Evolutionary conservation across 2,329 filamentous ascomycete species (phyloP).

Genomic region (Coniella vitis): DNA sequence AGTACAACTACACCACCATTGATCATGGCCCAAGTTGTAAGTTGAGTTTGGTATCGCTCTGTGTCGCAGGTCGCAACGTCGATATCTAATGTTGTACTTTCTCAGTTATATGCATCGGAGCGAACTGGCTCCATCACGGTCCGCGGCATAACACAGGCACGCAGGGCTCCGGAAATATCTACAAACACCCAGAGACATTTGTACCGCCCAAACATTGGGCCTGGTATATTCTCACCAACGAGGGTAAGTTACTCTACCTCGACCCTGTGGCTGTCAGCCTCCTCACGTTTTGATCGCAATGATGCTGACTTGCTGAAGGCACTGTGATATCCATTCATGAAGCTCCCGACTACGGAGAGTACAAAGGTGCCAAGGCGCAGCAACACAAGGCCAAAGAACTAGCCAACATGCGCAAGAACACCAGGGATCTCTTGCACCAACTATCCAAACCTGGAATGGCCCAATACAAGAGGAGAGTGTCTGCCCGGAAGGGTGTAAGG

Average conservation of each 20-base stretch:
- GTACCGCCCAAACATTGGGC: conserved; percentile 51
- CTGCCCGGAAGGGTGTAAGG: conserved; percentile 35
- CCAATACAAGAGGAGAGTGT: conserved; percentile 31
- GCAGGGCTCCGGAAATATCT: background rate
- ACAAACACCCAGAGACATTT: conserved; percentile 18
- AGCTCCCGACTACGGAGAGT: conserved; percentile 31
- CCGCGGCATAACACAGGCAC: conserved; percentile 19
- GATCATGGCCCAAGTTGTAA: conserved; percentile 61
- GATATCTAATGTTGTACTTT: background rate
- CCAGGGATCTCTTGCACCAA: conserved; percentile 31
- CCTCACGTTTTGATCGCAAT: background rate
- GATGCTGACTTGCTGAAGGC: conserved; percentile 31
- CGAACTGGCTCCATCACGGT: conserved; percentile 53
- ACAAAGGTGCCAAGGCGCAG: conserved; percentile 18
- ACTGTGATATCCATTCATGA: conserved; percentile 68
- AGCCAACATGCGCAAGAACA: conserved; percentile 31
- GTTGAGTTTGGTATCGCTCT: conserved; percentile 18
- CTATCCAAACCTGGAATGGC: conserved; percentile 32
- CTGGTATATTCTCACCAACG: conserved; percentile 63
- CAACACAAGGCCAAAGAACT: conserved; percentile 25
- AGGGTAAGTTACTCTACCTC: conserved; percentile 40
- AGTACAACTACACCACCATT: conserved; percentile 70
- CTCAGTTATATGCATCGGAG: conserved; percentile 62
- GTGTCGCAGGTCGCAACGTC: conserved; percentile 12
- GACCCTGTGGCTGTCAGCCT: no score